Conservation (phyloP, 768 basidiomycete species). For the Phaffia australis region DNA sequence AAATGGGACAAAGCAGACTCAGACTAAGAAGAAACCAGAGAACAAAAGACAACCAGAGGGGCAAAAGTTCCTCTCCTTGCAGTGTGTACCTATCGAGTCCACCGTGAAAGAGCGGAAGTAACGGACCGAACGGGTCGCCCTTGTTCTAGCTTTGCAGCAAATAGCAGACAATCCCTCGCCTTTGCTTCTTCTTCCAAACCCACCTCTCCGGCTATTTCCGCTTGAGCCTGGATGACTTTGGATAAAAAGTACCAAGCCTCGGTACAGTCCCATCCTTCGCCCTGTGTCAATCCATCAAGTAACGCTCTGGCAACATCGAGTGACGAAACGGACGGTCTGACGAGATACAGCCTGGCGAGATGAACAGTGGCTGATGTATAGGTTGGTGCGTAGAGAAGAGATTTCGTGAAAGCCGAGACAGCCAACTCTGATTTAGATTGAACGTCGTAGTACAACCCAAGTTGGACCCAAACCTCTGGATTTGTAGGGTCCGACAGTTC, state of each 20-base stretch:
- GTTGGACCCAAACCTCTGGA: constrained; percentile 87
- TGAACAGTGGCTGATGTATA: constrained; percentile 68
- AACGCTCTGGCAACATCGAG: constrained; percentile 73
- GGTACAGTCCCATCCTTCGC: constrained; percentile 73
- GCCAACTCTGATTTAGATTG: constrained; percentile 49
- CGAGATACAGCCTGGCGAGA: constrained; percentile 63
- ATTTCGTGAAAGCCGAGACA: constrained; percentile 69
- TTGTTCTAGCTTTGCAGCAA: constrained; percentile 49
- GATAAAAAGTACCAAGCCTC: constrained; percentile 93
- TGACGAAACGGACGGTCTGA: constrained; percentile 33
- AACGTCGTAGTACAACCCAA: constrained; percentile 62
- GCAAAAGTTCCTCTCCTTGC: no score
- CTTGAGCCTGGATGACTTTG: constrained; percentile 65
- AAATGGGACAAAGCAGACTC: no score
- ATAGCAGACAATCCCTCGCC: constrained; percentile 62
- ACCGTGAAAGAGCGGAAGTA: constrained; percentile 31
- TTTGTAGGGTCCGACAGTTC: constrained; percentile 78
- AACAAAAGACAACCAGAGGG: background rate
- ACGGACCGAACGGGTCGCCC: constrained; percentile 36
- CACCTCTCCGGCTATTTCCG: constrained; percentile 38
- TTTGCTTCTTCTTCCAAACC: constrained; percentile 40
- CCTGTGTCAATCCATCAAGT: constrained; percentile 63
- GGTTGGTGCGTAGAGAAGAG: constrained; percentile 72
- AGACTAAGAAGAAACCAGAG: no score
- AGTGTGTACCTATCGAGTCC: constrained; percentile 24